These are phyloP conservation scores for Talaromyces sp. DNA, from an alignment of 2,329 filamentous ascomycete species.

Conservation along the genomic window DNA sequence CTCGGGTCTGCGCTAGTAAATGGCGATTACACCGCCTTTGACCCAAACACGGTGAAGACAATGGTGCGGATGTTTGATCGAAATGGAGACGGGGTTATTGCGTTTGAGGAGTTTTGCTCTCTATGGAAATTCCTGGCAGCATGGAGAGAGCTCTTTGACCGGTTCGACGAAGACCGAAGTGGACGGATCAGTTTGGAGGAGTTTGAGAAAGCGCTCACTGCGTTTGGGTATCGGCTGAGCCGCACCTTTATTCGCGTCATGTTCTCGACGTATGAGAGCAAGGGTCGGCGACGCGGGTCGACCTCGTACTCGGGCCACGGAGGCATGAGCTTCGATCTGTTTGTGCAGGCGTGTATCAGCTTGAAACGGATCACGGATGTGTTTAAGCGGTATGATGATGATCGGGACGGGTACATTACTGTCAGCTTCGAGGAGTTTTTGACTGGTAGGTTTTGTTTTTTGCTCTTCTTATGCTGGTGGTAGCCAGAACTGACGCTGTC, in stretches of 20 bases:
- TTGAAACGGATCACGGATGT: slow-evolving; percentile 98
- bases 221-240: slow-evolving; percentile 89
- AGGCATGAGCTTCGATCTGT: slow-evolving; percentile 83
- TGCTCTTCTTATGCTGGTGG: neutral
- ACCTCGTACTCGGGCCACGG: slow-evolving; percentile 16
- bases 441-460: slow-evolving; percentile 43
- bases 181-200: slow-evolving; percentile 83
- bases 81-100: slow-evolving; percentile 81
- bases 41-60: slow-evolving; percentile 90
- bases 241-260: slow-evolving; percentile 76
- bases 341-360: slow-evolving; percentile 94
- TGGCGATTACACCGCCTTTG: slow-evolving; percentile 91
- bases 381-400: slow-evolving; percentile 98
- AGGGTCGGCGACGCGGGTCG: slow-evolving; percentile 35
- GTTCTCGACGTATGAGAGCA: slow-evolving; percentile 80
- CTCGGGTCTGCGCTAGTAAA: slow-evolving; percentile 89
- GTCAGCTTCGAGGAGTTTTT: slow-evolving; percentile 78
- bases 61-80: slow-evolving; percentile 99
- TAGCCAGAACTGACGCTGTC: neutral
- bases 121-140: slow-evolving; percentile 93
- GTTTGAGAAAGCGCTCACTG: slow-evolving; percentile 82
- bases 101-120: slow-evolving; percentile 92
- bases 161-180: slow-evolving; percentile 81
- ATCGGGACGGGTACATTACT: slow-evolving; percentile 88
- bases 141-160: slow-evolving; percentile 91